These are phyloP conservation scores for Bjerkandera adusta DNA, from an alignment of 1,284 basidiomycete species.

Conservation along the genomic window DNA sequence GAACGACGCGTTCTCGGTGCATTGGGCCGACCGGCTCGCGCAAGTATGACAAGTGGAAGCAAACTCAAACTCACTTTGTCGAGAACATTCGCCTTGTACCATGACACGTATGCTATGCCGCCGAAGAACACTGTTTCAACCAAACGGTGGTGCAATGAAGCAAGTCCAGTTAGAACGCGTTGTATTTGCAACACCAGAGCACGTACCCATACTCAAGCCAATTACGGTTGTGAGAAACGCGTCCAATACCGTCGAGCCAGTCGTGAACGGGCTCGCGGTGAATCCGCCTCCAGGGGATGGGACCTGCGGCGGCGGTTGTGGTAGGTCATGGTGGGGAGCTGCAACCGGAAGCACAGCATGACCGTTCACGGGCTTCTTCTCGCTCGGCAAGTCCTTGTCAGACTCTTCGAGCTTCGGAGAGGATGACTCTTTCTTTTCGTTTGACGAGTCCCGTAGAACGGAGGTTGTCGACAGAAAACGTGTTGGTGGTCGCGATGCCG, in stretches of 20 bases:
- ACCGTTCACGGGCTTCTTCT: no score
- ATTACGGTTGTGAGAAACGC: conserved; percentile 57
- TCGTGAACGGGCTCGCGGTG: conserved; percentile 16
- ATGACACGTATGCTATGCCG: conserved; percentile 69
- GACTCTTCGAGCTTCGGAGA: no score
- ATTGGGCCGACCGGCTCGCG: conserved; percentile 2
- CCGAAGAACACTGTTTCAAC: conserved; percentile 68
- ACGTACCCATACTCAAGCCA: conserved; percentile 58
- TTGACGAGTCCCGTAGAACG: no score
- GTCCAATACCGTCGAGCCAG: conserved; percentile 34
- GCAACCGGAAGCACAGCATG: no score
- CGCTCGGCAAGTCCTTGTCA: no score
- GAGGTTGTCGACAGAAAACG: neutral
- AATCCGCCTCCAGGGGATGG: neutral
- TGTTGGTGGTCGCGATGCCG: neutral
- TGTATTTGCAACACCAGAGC: neutral
- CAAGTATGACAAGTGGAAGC: neutral
- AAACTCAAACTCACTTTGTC: conserved; percentile 50
- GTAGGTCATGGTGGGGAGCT: neutral
- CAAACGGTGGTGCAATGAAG: no score
- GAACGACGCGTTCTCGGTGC: no score
- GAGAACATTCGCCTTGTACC: conserved; percentile 82
- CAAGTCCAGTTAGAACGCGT: no score
- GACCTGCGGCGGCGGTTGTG: neutral
- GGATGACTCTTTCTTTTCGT: no score